Conservation (phyloP, 331 rosid genomes). For the Acacia pycnantha region DNA sequence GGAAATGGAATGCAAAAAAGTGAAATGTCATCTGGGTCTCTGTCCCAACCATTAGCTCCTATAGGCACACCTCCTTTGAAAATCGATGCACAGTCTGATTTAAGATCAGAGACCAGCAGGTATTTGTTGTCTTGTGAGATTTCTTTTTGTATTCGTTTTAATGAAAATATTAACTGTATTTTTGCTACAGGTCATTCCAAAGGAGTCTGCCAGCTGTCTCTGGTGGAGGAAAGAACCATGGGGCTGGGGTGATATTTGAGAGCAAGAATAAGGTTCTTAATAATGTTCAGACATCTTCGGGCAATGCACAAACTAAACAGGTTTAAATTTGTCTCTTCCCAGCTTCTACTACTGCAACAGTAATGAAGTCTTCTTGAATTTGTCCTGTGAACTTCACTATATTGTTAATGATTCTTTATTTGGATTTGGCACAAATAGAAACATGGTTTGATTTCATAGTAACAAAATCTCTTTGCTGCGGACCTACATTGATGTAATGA, state of each 20-base stretch:
- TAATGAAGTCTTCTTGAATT: conserved; percentile 9
- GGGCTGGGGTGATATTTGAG: conserved; percentile 55
- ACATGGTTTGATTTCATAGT: neutral
- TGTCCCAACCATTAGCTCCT: conserved; percentile 80
- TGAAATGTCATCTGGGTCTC: conserved; percentile 66
- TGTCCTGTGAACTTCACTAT: neutral
- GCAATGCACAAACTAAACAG: conserved; percentile 70
- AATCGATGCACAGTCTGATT: conserved; percentile 63
- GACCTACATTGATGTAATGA: neutral
- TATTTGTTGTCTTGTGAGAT: conserved; percentile 29
- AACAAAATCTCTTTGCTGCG: neutral
- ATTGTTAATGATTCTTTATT: conserved; percentile 4
- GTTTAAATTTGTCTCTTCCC: conserved; percentile 33
- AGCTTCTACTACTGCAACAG: neutral
- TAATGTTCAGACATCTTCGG: conserved; percentile 63
- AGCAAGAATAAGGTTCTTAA: conserved; percentile 66
- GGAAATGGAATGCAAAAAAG: conserved; percentile 44
- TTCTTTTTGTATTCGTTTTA: neutral
- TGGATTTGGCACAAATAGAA: conserved; percentile 5
- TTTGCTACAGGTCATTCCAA: conserved; percentile 51
- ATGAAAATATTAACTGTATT: neutral
- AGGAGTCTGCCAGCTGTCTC: conserved; percentile 53
- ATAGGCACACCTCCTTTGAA: conserved; percentile 90
- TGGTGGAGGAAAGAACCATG: conserved; percentile 49
- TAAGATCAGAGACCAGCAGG: conserved; percentile 70